phyloP scores from a whole-genome alignment of 108 stramenopile genomes.

The Nitzschia sp. region DNA sequence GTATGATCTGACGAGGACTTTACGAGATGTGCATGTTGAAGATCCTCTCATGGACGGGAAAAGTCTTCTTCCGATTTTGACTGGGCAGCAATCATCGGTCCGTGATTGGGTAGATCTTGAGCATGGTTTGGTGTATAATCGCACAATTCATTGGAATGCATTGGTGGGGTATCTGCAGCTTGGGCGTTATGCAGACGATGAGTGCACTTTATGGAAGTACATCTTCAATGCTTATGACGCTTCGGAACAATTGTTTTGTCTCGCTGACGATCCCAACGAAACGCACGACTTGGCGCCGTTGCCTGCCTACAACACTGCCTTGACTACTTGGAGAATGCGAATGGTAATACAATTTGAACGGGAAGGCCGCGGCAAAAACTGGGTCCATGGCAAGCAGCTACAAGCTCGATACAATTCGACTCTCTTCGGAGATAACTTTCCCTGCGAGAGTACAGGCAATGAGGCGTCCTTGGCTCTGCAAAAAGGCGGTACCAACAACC shows the following conservation, averaged over 20 bases:
- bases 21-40: constrained; percentile 16
- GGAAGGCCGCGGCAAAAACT: constrained; percentile 40
- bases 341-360: constrained; percentile 36
- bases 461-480: no score
- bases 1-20: constrained; percentile 25
- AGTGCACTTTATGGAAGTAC: constrained; percentile 32
- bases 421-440: constrained; percentile 25
- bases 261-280: constrained; percentile 37
- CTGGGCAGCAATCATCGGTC: constrained; percentile 7
- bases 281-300: constrained; percentile 23
- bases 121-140: constrained; percentile 22
- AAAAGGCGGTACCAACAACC: background rate
- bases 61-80: constrained; percentile 30
- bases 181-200: background rate
- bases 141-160: constrained; percentile 41
- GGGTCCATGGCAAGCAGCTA: constrained; percentile 21
- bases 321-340: constrained; percentile 24
- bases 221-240: constrained; percentile 35
- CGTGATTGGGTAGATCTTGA: constrained; percentile 46
- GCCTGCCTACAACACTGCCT: background rate
- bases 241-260: constrained; percentile 38
- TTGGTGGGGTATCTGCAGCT: constrained; percentile 17
- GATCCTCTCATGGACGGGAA: constrained; percentile 46
- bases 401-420: background rate
- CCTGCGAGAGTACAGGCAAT: constrained; percentile 15